Percentiles rank a stretch among this genome's conserved stretches.
Evolutionary conservation across 2,329 filamentous ascomycete genomes (phyloP).

Genomic region (Ascocoryne sarcoides): DNA sequence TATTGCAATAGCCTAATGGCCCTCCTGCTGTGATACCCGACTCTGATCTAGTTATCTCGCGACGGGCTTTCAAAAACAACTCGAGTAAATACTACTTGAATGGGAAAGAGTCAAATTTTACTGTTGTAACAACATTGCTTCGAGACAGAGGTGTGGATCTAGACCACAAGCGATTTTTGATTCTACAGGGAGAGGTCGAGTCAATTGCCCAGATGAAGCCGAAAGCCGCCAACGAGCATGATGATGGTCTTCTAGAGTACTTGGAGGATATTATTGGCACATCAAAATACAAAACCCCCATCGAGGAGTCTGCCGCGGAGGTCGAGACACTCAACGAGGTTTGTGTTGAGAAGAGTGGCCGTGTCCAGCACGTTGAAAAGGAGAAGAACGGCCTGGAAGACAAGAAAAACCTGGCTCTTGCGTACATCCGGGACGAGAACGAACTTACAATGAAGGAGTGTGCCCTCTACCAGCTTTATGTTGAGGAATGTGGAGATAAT

Average conservation of each 20-base stretch:
- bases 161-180: constrained; percentile 96
- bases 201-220: constrained; percentile 99
- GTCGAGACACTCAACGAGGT: constrained; percentile 91
- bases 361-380: constrained; percentile 96
- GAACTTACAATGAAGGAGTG: constrained; percentile 85
- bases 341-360: constrained; percentile 87
- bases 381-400: constrained; percentile 89
- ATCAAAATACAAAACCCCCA: constrained; percentile 94
- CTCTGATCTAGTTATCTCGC: constrained; percentile 79
- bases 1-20: constrained; percentile 61
- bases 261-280: constrained; percentile 98
- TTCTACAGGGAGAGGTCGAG: constrained; percentile 94
- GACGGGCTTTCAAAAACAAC: constrained; percentile 95
- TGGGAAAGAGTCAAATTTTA: constrained; percentile 81
- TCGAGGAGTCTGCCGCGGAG: constrained; percentile 85
- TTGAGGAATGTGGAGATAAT: constrained; percentile 82
- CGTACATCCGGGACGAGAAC: constrained; percentile 86
- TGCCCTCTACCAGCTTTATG: constrained; percentile 84
- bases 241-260: constrained; percentile 92
- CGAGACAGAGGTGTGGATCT: constrained; percentile 86
- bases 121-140: constrained; percentile 77
- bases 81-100: constrained; percentile 98
- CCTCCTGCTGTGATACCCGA: constrained; percentile 70
- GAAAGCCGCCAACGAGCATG: constrained; percentile 89
- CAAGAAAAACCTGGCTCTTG: constrained; percentile 90